These are phyloP conservation scores for Fusarium zealandicum DNA, from an alignment of 2,329 filamentous ascomycete species.

Conservation along the genomic window DNA sequence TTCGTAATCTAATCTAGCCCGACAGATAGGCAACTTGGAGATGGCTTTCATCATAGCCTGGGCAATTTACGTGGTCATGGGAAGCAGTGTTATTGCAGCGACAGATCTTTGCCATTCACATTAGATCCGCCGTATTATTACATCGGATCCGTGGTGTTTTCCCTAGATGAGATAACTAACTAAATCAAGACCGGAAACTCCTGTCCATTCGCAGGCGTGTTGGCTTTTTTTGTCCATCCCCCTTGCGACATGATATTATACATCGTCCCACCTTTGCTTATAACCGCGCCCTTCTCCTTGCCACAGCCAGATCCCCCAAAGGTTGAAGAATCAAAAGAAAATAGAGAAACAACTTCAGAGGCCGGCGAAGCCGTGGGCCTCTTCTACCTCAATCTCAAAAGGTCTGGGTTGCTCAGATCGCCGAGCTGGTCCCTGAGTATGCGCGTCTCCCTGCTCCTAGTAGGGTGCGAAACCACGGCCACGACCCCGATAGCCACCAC, in stretches of 20 bases:
- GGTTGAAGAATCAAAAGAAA: constrained; percentile 18
- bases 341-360: constrained; percentile 8
- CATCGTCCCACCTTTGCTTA: constrained; percentile 22
- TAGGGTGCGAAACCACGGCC: constrained; percentile 71
- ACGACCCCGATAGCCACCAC: constrained; percentile 72
- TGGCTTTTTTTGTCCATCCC: constrained; percentile 25
- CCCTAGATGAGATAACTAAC: constrained; percentile 8
- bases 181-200: constrained; percentile 38
- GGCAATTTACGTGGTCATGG: not conserved
- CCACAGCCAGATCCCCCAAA: constrained; percentile 9
- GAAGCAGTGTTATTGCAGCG: not conserved
- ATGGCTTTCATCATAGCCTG: not conserved
- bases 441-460: constrained; percentile 53
- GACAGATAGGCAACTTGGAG: not conserved
- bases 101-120: not conserved
- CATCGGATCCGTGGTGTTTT: constrained; percentile 14
- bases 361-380: constrained; percentile 23
- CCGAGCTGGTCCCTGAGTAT: constrained; percentile 26
- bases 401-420: constrained; percentile 28
- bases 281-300: constrained; percentile 35
- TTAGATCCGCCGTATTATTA: not conserved
- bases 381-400: constrained; percentile 41
- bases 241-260: constrained; percentile 31
- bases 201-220: constrained; percentile 24
- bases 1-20: not conserved